Evolutionary conservation across 2,329 filamentous ascomycete genomes (phyloP), one percentile per base, ranked within the genome.

Genomic region (Aquanectria penicillioides): DNA sequence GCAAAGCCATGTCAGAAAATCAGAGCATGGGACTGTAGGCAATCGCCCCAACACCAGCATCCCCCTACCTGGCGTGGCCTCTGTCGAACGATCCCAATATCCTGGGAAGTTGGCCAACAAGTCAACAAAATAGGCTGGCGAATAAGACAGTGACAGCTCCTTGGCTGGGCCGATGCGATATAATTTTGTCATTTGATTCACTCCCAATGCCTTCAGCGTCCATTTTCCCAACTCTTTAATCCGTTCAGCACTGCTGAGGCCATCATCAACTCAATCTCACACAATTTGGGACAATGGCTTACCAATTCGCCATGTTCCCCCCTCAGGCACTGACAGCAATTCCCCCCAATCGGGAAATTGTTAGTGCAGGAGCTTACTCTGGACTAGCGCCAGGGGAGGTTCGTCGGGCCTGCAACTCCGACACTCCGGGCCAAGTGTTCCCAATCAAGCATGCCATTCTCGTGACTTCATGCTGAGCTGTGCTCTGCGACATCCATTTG

Each of bases 1-100:
- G 31, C 43, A 37, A 23, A 36, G 50, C 44, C 57, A 33, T 44
- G 43, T 29, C 40, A 31, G 34, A 65, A 64, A 52, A 66, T 68
- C 67, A 59, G 62, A 67, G 63, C 67, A 68, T 68, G 61, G 33
- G 53, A 28, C 26, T 36, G 47, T 26, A 26, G 37, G 43, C 54
- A 28, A 40, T 34, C 31, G 22, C 62, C 57, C 54, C 62, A 62
- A 60, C 57, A 25, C 40, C 48, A 36, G 36, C 44, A 56, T 61
- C 57, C 52, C 38, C 23, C n/a, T 44, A 34, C 43, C 47, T 43
- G 31, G 22, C 31, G 15, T 41, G 36, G 43, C 37, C n/a, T 22
- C 33, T 53, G 56, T 69, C 63, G 65, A 69, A 66, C 60, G 63
- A 69, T 65, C 58, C 40, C 36, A 52, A 61, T 52, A 23, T 25